phyloP scores from a whole-genome alignment of 169 alveolate genomes.

The Cryptosporidium ubiquitum region DNA sequence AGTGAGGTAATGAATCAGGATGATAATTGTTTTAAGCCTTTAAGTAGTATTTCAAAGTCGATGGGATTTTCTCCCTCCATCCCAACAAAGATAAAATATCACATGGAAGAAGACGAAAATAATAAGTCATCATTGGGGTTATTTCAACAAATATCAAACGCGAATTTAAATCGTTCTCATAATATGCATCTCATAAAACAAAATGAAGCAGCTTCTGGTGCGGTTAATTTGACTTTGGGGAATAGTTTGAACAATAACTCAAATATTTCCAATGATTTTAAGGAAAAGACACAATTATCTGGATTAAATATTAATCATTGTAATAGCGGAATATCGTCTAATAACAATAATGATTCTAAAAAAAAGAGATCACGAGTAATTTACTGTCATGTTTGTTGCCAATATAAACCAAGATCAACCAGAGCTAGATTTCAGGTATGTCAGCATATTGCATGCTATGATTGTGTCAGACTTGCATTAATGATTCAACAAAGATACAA shows the following conservation, averaged over 20 bases:
- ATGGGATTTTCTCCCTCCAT: background rate
- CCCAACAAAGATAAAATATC: background rate
- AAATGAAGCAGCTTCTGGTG: background rate
- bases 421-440: slow-evolving; percentile 71
- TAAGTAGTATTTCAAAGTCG: background rate
- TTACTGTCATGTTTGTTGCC: slow-evolving; percentile 67
- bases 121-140: background rate
- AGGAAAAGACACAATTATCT: background rate
- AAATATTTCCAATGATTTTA: background rate
- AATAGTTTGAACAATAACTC: background rate
- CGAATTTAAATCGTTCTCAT: background rate
- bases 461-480: slow-evolving; percentile 67
- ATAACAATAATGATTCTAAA: slow-evolving; percentile 18
- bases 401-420: slow-evolving; percentile 70
- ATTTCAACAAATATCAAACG: background rate
- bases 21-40: background rate
- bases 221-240: background rate
- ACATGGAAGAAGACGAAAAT: background rate
- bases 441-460: slow-evolving; percentile 71
- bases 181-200: background rate
- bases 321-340: background rate
- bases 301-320: background rate
- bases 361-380: slow-evolving; percentile 68
- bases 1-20: background rate
- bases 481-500: slow-evolving; percentile 52